Evolutionary conservation across 83 land plant genomes (phyloP), one percentile per base, ranked within the genome.

Genomic region (Picea mariana): DNA sequence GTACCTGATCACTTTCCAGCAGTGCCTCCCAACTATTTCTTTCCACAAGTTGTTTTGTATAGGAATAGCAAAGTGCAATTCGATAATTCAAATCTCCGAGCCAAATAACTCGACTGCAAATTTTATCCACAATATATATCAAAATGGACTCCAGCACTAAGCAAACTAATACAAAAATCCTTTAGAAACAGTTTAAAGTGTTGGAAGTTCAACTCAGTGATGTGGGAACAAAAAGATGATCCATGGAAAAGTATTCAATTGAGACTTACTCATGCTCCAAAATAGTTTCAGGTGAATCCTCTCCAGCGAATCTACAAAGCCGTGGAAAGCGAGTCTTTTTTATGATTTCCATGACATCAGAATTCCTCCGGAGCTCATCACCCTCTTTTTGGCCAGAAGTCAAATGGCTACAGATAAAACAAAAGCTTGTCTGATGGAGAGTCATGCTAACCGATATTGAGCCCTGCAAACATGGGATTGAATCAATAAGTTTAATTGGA

Each of bases 81-180:
- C 99, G 91, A 80, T 97, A 97, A 76, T 97, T 97, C 86, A 97
- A 86, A 86, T 97, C 99, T 11, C 99, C 99, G 66, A 97, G 90
- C 99, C 99, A 97, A 80, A 97, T 89, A 11, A 97, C 79, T 67
- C 99, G 98, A 85, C n/a, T n/a, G n/a, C n/a, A n/a, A n/a, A n/a
- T n/a, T n/a, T n/a, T n/a, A n/a, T n/a, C n/a, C n/a, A n/a, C n/a
- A n/a, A n/a, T n/a, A n/a, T n/a, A n/a, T n/a, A n/a, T n/a, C n/a
- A n/a, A n/a, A n/a, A n/a, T n/a, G n/a, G n/a, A n/a, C n/a, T n/a
- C n/a, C n/a, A n/a, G n/a, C n/a, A n/a, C n/a, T n/a, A n/a, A n/a
- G n/a, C n/a, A n/a, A n/a, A n/a, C n/a, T n/a, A n/a, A n/a, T n/a
- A n/a, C n/a, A n/a, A n/a, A n/a, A n/a, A n/a, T n/a, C n/a, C n/a